A percentile compares a stretch with the other conserved stretches of the same genome.
Evolutionary conservation across 2,329 filamentous ascomycete species (phyloP).

Genomic region (Chaetomium globosum): DNA sequence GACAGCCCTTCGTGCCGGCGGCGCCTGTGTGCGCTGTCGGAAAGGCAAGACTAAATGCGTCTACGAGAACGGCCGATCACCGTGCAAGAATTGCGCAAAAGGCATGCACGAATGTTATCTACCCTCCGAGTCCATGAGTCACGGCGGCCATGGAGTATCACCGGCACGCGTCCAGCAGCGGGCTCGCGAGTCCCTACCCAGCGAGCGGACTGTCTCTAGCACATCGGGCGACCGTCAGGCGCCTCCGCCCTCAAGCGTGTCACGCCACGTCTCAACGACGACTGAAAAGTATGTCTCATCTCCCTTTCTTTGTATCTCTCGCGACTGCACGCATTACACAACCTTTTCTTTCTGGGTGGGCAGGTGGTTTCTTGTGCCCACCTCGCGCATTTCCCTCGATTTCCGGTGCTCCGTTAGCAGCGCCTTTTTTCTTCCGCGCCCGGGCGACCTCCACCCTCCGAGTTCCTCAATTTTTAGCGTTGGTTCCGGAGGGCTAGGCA

Average conservation of each 20-base stretch:
- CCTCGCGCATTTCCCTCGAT: neutral
- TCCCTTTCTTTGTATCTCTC: neutral
- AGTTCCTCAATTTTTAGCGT: conserved; percentile 30
- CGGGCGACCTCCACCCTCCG: conserved; percentile 32
- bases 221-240: conserved; percentile 48
- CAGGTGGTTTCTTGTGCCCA: conserved; percentile 2
- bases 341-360: conserved; percentile 5
- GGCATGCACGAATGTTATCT: conserved; percentile 66
- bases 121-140: conserved; percentile 62
- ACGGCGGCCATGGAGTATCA: conserved; percentile 60
- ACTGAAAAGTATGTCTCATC: conserved; percentile 54
- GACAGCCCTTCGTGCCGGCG: conserved; percentile 62
- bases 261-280: conserved; percentile 52
- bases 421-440: conserved; percentile 25
- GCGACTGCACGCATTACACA: conserved; percentile 1
- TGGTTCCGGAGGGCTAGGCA: conserved; percentile 29
- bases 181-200: conserved; percentile 58
- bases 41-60: conserved; percentile 67
- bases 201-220: conserved; percentile 52
- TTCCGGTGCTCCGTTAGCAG: conserved; percentile 28
- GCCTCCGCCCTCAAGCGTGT: conserved; percentile 50
- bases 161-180: conserved; percentile 57
- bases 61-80: conserved; percentile 64
- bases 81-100: conserved; percentile 66
- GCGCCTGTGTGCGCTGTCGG: conserved; percentile 64